Evolutionary conservation across 2,329 filamentous ascomycete genomes (phyloP).

Genomic region (Metarhizium rileyi): DNA sequence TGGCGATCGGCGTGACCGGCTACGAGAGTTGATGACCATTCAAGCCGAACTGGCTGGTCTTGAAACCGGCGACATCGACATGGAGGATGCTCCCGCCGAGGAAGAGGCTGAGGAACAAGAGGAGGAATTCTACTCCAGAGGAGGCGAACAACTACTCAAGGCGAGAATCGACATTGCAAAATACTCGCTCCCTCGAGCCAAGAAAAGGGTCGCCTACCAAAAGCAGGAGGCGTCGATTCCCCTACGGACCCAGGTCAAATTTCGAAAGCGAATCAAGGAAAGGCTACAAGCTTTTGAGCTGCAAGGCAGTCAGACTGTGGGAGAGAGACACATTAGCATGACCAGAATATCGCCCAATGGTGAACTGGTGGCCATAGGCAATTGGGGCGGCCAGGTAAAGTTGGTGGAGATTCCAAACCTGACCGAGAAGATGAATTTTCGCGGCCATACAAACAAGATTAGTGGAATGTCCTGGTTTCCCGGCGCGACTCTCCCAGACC

Average conservation of each 20-base stretch:
- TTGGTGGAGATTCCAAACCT: conserved; percentile 76
- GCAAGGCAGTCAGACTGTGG: conserved; percentile 86
- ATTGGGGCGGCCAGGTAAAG: conserved; percentile 86
- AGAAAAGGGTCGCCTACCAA: conserved; percentile 65
- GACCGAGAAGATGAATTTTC: conserved; percentile 62
- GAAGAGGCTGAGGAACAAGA: conserved; percentile 64
- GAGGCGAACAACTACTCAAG: conserved; percentile 61
- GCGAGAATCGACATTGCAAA: conserved; percentile 71
- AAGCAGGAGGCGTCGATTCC: conserved; percentile 74
- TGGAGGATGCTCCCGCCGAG: conserved; percentile 50
- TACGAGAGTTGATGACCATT: conserved; percentile 71
- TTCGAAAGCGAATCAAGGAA: conserved; percentile 82
- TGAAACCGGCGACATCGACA: conserved; percentile 48
- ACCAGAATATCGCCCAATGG: conserved; percentile 83
- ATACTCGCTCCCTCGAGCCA: conserved; percentile 76
- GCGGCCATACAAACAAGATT: conserved; percentile 81
- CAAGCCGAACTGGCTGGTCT: conserved; percentile 53
- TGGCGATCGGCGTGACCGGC: conserved; percentile 73
- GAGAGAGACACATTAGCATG: conserved; percentile 84
- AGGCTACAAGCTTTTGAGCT: conserved; percentile 75
- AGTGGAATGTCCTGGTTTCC: conserved; percentile 89
- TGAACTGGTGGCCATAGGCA: conserved; percentile 75
- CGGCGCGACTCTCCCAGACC: conserved; percentile 61
- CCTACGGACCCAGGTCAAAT: conserved; percentile 82
- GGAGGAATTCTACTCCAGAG: conserved; percentile 92